Percentiles rank a stretch among this genome's conserved stretches.
Evolutionary conservation across 78 protist species (phyloP).

Genomic region (Dictyostelium firmibasis): DNA sequence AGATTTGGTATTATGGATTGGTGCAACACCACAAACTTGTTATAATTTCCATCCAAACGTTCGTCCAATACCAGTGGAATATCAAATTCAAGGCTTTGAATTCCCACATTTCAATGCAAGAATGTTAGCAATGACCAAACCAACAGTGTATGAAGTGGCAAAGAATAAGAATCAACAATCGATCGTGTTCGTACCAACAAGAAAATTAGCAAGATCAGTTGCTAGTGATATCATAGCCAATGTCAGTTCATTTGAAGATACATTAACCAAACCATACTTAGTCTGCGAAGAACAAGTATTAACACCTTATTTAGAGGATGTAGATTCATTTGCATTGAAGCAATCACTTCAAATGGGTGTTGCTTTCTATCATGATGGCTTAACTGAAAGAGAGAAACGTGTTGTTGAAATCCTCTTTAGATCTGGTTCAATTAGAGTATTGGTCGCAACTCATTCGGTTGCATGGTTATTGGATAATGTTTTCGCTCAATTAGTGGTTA

Average conservation of each 20-base stretch:
- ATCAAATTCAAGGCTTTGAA: slow-evolving; percentile 92
- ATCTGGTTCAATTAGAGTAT: slow-evolving; percentile 83
- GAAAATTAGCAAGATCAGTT: slow-evolving; percentile 79
- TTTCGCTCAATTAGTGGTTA: slow-evolving; percentile 71
- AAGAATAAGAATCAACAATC: slow-evolving; percentile 81
- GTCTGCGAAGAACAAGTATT: slow-evolving; percentile 26
- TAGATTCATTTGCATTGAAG: slow-evolving; percentile 81
- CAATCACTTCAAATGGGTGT: slow-evolving; percentile 85
- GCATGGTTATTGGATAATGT: slow-evolving; percentile 96
- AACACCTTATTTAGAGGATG: not conserved
- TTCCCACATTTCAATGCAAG: slow-evolving; percentile 86
- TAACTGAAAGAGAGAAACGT: slow-evolving; percentile 71
- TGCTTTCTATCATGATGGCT: slow-evolving; percentile 91
- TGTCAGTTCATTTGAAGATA: slow-evolving; percentile 81
- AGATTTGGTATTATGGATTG: slow-evolving; percentile 91
- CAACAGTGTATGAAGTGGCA: slow-evolving; percentile 85
- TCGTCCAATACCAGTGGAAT: slow-evolving; percentile 97
- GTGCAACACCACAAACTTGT: slow-evolving; percentile 60
- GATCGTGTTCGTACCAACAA: slow-evolving; percentile 91
- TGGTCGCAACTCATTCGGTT: slow-evolving; percentile 98
- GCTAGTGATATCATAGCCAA: slow-evolving; percentile 85
- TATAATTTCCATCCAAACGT: slow-evolving; percentile 97
- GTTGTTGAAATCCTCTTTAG: slow-evolving; percentile 91
- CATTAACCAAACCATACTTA: slow-evolving; percentile 1
- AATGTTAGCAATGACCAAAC: slow-evolving; percentile 93